A percentile compares a stretch with the other conserved stretches of the same genome.
phyloP scores from a whole-genome alignment of 768 basidiomycete genomes.

The Chiua virens region DNA sequence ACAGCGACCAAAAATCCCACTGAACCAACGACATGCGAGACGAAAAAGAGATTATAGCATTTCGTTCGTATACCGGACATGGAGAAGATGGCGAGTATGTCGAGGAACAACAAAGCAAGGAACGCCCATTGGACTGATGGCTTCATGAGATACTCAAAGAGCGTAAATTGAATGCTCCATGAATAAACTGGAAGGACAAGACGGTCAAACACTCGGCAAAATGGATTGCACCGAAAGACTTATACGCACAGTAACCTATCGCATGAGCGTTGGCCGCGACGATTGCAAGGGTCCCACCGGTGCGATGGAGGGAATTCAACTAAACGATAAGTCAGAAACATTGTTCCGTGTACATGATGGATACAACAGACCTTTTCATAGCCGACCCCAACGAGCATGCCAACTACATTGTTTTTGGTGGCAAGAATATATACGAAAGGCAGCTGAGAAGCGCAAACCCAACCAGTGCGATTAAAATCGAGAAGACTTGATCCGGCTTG shows the following conservation, averaged over 20 bases:
- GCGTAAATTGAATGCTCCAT: conserved; percentile 41
- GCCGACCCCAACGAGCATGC: conserved; percentile 54
- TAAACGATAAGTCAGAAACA: conserved; percentile 22
- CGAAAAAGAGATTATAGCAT: conserved; percentile 65
- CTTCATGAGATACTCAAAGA: conserved; percentile 36
- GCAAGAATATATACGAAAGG: conserved; percentile 64
- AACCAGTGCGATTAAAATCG: conserved; percentile 50
- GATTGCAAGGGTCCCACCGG: conserved; percentile 56
- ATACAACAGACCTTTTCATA: conserved; percentile 59
- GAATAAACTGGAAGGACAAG: conserved; percentile 48
- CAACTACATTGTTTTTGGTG: conserved; percentile 69
- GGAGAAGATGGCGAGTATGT: conserved; percentile 64
- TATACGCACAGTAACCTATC: conserved; percentile 52
- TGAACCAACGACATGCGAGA: conserved; percentile 58
- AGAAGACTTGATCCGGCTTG: conserved; percentile 51
- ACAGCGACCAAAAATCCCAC: conserved; percentile 58
- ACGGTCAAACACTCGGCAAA: neutral
- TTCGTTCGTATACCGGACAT: conserved; percentile 50
- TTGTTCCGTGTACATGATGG: neutral
- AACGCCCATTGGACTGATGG: conserved; percentile 49
- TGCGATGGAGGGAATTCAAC: conserved; percentile 78
- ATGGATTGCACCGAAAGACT: neutral
- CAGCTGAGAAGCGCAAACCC: conserved; percentile 56
- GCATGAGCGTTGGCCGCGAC: conserved; percentile 61
- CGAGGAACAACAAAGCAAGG: conserved; percentile 48